These are phyloP conservation scores for Verticillium dahliae DNA, from an alignment of 2,329 filamentous ascomycete genomes.

Conservation along the genomic window DNA sequence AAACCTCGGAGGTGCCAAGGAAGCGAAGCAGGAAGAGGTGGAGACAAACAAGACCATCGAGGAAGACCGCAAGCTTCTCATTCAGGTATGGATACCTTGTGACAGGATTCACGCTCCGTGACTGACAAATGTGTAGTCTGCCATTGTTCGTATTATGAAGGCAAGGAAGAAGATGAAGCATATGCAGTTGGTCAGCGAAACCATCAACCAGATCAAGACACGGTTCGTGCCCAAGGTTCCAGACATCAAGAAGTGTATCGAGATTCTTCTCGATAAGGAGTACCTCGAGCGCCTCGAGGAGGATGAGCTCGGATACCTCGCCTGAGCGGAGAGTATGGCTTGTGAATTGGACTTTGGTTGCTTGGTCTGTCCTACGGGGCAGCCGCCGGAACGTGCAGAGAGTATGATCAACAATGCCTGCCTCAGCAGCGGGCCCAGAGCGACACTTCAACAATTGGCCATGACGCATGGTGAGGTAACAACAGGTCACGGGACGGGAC, in stretches of 20 bases:
- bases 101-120: not conserved
- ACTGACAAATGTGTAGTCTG: conserved; percentile 56
- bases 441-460: not conserved
- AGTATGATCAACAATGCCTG: not conserved
- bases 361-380: not conserved
- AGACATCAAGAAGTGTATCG: conserved; percentile 99
- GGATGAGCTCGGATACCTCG: conserved; percentile 90
- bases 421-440: not conserved
- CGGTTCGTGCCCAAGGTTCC: conserved; percentile 88
- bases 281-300: conserved; percentile 94
- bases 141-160: conserved; percentile 99
- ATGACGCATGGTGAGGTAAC: not conserved
- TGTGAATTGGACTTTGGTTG: not conserved
- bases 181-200: conserved; percentile 86
- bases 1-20: conserved; percentile 89
- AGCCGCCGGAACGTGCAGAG: not conserved
- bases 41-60: conserved; percentile 99
- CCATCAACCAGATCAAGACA: conserved; percentile 88
- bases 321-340: conserved; percentile 42
- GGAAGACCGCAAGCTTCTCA: conserved; percentile 90
- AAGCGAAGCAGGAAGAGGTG: conserved; percentile 91
- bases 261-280: conserved; percentile 97
- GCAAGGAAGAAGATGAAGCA: conserved; percentile 99
- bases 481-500: not conserved
- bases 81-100: conserved; percentile 67